Evolutionary conservation across 176 grass and related monocot genomes (phyloP).

Genomic region (Eremochloa ophiuroides): DNA sequence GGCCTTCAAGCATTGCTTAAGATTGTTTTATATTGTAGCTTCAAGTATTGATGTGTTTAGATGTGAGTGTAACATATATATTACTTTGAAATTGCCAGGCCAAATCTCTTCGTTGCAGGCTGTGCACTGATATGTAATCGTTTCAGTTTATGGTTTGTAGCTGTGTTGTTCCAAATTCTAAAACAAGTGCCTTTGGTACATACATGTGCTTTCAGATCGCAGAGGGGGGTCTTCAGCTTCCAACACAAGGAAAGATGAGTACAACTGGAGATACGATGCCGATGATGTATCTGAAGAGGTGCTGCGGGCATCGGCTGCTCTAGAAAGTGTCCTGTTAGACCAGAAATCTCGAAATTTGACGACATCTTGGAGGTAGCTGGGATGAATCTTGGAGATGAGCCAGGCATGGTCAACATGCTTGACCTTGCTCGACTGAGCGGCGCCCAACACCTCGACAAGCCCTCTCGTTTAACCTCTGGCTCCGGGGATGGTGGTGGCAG

Average conservation of each 20-base stretch:
- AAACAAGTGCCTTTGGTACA: constrained; percentile 2
- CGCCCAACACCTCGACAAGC: constrained; percentile 46
- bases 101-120: constrained; percentile 49
- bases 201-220: constrained; percentile 34
- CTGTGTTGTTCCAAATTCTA: too few species aligned
- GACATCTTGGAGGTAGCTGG: constrained; percentile 90
- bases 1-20: too few species aligned
- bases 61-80: constrained; percentile 14
- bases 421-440: too few species aligned
- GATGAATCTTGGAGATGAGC: too few species aligned
- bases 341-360: constrained; percentile 74
- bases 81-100: constrained; percentile 49
- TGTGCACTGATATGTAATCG: not conserved
- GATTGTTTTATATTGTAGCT: too few species aligned
- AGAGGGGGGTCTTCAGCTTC: constrained; percentile 54
- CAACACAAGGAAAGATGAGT: constrained; percentile 73
- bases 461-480: constrained; percentile 41
- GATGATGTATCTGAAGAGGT: constrained; percentile 91
- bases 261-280: constrained; percentile 83
- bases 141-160: not conserved
- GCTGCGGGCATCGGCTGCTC: constrained; percentile 57
- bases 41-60: too few species aligned
- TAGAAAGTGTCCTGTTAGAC: constrained; percentile 83
- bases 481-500: constrained; percentile 42
- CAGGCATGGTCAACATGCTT: too few species aligned